Base-by-base conservation (phyloP, 306 rosid species). In the Vicia villosa region DNA sequence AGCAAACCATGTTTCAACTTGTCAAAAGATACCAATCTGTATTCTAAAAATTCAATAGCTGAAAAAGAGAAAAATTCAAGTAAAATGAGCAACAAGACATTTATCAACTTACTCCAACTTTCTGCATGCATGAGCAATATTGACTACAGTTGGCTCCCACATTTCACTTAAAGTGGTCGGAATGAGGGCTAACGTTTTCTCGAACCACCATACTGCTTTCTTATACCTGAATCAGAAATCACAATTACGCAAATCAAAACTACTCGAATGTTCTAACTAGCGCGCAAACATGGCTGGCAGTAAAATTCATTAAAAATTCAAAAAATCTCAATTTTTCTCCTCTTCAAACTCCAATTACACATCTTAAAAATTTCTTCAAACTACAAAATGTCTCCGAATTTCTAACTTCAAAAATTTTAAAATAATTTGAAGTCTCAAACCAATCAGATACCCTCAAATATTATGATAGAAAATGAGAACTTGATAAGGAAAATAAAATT, bases 141-240 rank as follows among this genome's bases (percentile, higher is more conserved):
- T 91, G 70, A 94, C 95, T 20, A 94, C 82, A 24, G 99, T 88
- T 2, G 99, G 94, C 69, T 94, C 99, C 99, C 96, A 91, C 89
- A 84, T 84, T 82, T 91, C 97, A 77, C 89, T 74, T 75, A 91
- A 75, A 79, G 96, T 63, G 32, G 95, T 83, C 64, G 96, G 92
- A 69, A 94, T 79, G 61, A 76, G 88, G 20, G 91, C 84, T 86
- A 89, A 78, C 32, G 99, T 88, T 86, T 89, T 88, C 89, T 94
- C 95, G 38, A 94, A 87, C 96, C 95, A 94, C 86, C 84, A 83
- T 14, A 86, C 85, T 54, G 99, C 91, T 77, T 83, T 91, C 21
- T 65, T 86, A 73, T 87, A 91, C 87, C 99, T 94, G 87, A 74
- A 78, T 52, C 58, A 78, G 66, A 76, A n/a, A 51, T 45, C 60